Evolutionary conservation across 2,329 filamentous ascomycete species (phyloP).

Genomic region (Penicillium sp.): DNA sequence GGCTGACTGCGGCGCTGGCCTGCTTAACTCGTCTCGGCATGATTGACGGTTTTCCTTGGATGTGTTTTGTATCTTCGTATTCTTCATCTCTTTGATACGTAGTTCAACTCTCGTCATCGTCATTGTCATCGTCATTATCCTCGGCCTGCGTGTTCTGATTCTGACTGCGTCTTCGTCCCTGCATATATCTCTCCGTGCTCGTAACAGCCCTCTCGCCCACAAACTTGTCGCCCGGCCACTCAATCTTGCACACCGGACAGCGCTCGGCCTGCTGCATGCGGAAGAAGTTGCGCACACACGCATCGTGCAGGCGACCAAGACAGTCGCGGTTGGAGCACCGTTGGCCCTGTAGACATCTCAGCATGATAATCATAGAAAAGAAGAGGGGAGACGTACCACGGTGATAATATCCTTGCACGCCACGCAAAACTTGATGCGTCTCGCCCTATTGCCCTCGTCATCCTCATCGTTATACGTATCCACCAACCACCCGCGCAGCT

Average conservation of each 20-base stretch:
- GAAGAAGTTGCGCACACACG: constrained; percentile 72
- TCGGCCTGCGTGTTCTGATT: constrained; percentile 6
- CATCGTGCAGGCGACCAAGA: constrained; percentile 67
- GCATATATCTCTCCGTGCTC: constrained; percentile 25
- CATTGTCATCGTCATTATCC: background rate
- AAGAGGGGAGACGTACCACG: constrained; percentile 42
- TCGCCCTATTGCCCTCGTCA: constrained; percentile 51
- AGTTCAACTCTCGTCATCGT: background rate
- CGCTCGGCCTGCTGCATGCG: constrained; percentile 57
- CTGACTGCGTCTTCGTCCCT: constrained; percentile 23
- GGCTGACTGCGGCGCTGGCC: too few relatives aligned
- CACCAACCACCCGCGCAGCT: constrained; percentile 78
- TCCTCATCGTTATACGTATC: constrained; percentile 81
- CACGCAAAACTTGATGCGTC: constrained; percentile 80
- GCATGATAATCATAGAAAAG: background rate
- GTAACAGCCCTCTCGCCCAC: constrained; percentile 52
- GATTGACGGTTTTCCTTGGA: too few relatives aligned
- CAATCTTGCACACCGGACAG: constrained; percentile 58
- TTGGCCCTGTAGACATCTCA: constrained; percentile 53
- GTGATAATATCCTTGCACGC: constrained; percentile 90
- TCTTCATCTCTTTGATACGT: background rate
- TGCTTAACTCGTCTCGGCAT: too few relatives aligned
- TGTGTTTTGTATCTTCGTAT: too few relatives aligned
- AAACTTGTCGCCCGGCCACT: constrained; percentile 49
- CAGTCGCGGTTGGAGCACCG: constrained; percentile 69